Base-by-base conservation (phyloP, 495 filamentous ascomycete species). In the Aspergillus kassunensis region DNA sequence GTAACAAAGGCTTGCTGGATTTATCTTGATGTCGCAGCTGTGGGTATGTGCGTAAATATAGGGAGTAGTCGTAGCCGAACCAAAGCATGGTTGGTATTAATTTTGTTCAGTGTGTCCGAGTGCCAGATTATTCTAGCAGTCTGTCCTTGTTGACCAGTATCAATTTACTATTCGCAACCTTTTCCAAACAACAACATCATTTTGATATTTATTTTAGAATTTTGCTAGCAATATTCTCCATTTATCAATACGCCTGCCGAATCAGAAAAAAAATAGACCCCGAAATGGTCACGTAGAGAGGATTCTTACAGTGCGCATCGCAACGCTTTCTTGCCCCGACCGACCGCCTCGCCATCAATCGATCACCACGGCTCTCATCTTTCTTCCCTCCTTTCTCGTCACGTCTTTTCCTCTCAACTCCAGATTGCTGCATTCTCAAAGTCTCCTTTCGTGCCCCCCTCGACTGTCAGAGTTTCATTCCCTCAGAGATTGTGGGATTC, bases 321-420 rank as follows among this genome's bases (percentile, higher is more conserved):
- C 39, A 44, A n/a, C 44, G 21, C 35, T 44, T 51, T 50, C 47
- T 47, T 55, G 31, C 58, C 52, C 58, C 58, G 58, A 54, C 56
- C 56, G 56, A 61, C 58, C 58, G 58, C 58, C 58, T 57, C 58
- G 56, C 49, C 54, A 48, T 51, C 44, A 36, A 46, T 56, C 44
- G 31, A 46, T 56, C 57, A 53, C 55, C 58, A 61, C 58, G 58
- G 52, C 52, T 53, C 46, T 51, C 44, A 43, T 45, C 39, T 49
- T 34, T 45, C 37, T 36, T 29, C 44, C 37, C 34, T 47, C 40
- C 27, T 52, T 51, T 44, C 39, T 39, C 51, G 46, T 54, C 36
- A 15, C 52, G 39, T 44, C 55, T 21, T 20, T 30, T 36, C 16
- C 18, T 33, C 30, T 19, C 21, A 27, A 18, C 25, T 27, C n/a